Percentiles rank a stretch among this genome's conserved stretches.
phyloP scores from a whole-genome alignment of 257 asterid species.

The Orobanche coerulescens region DNA sequence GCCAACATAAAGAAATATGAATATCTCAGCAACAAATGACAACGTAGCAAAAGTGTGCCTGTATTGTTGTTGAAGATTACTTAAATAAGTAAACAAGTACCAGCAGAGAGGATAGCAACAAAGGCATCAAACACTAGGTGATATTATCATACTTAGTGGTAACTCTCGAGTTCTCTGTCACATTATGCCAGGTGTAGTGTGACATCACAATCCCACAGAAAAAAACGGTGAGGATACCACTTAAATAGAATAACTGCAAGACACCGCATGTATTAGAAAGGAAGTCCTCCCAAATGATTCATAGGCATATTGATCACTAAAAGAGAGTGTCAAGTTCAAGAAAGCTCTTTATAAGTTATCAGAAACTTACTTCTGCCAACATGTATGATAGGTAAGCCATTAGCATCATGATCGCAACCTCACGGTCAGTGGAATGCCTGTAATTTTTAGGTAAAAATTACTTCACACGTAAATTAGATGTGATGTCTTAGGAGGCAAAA shows the following conservation, averaged over 20 bases:
- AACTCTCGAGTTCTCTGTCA: slow-evolving; percentile 62
- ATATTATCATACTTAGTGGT: slow-evolving; percentile 46
- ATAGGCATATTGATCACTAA: background rate
- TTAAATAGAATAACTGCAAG: slow-evolving; percentile 49
- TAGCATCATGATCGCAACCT: slow-evolving; percentile 70
- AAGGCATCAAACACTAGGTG: slow-evolving; percentile 2
- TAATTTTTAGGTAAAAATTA: too few species aligned
- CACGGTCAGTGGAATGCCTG: slow-evolving; percentile 82
- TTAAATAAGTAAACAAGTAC: slow-evolving; percentile 8
- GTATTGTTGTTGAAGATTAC: slow-evolving; percentile 24
- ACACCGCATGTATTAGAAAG: slow-evolving; percentile 17
- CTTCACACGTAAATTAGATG: too few species aligned
- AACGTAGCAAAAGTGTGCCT: slow-evolving; percentile 66
- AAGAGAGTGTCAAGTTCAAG: background rate
- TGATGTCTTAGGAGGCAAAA: background rate
- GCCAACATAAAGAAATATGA: slow-evolving; percentile 62
- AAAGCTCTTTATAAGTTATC: background rate
- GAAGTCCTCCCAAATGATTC: background rate
- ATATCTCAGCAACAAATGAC: slow-evolving; percentile 57
- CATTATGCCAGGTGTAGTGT: slow-evolving; percentile 73
- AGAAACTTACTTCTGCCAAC: slow-evolving; percentile 53
- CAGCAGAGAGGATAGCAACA: slow-evolving; percentile 8
- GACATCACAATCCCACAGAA: slow-evolving; percentile 77
- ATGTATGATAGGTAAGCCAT: slow-evolving; percentile 71
- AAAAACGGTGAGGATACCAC: slow-evolving; percentile 68